These are phyloP conservation scores for Phytophthora pseudosyringae DNA, from an alignment of 352 stramenopile species.

Conservation along the genomic window DNA sequence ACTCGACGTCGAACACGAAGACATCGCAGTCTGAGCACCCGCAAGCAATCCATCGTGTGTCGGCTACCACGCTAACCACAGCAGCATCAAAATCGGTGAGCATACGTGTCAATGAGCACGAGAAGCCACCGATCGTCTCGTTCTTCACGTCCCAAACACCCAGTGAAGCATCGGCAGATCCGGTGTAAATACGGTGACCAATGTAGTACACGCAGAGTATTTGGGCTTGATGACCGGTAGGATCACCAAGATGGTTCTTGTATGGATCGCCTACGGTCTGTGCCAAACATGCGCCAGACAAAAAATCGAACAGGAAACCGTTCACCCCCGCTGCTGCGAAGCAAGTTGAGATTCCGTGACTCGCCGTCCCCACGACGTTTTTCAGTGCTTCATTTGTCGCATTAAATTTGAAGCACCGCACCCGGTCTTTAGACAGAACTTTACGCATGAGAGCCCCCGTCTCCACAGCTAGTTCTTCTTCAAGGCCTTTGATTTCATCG, in stretches of 20 bases:
- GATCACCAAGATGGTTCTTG: conserved; percentile 69
- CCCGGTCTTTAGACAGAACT: conserved; percentile 60
- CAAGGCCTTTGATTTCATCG: conserved; percentile 72
- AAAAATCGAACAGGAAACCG: conserved; percentile 66
- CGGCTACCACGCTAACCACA: conserved; percentile 71
- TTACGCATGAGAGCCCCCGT: conserved; percentile 79
- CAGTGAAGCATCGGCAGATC: conserved; percentile 65
- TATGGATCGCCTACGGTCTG: conserved; percentile 68
- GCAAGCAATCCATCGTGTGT: conserved; percentile 59
- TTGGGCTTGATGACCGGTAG: conserved; percentile 65
- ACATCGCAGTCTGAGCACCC: conserved; percentile 76
- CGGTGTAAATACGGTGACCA: conserved; percentile 70
- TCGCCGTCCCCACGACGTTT: conserved; percentile 76
- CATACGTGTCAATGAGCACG: conserved; percentile 51
- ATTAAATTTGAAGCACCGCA: conserved; percentile 83
- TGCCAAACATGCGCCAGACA: conserved; percentile 67
- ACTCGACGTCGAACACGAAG: conserved; percentile 63
- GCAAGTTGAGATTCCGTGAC: conserved; percentile 68
- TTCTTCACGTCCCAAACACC: conserved; percentile 73
- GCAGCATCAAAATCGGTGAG: conserved; percentile 74
- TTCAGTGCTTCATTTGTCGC: conserved; percentile 72
- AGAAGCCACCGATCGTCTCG: conserved; percentile 58
- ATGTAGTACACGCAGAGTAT: conserved; percentile 76
- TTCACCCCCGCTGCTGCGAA: conserved; percentile 56
- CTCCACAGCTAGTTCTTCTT: conserved; percentile 70